Percentiles rank a stretch among this genome's conserved stretches.
Evolutionary conservation across 352 stramenopile genomes (phyloP).

Genomic region (Pythium diclinum): DNA sequence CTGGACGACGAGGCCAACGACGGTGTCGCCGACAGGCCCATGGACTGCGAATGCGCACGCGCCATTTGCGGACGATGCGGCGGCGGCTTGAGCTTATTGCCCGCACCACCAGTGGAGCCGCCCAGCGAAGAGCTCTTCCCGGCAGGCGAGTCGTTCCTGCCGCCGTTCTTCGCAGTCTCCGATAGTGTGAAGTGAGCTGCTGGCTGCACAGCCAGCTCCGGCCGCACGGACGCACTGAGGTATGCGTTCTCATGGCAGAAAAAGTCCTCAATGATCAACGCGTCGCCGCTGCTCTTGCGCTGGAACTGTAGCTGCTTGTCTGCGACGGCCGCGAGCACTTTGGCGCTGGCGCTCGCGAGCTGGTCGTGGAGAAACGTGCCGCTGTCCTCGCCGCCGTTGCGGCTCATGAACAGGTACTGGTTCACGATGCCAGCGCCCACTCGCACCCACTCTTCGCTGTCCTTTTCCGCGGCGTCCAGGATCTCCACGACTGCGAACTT

Average conservation of each 20-base stretch:
- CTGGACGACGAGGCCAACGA: constrained; percentile 13
- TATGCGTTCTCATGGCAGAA: constrained; percentile 70
- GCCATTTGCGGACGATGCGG: neutral
- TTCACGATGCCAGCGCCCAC: constrained; percentile 59
- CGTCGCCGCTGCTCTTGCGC: constrained; percentile 18
- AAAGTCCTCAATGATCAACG: constrained; percentile 41
- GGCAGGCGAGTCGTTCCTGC: constrained; percentile 7
- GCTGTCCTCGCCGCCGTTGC: constrained; percentile 28
- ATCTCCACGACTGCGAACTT: constrained; percentile 50
- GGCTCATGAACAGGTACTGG: constrained; percentile 59
- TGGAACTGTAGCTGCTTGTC: constrained; percentile 15
- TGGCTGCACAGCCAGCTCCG: constrained; percentile 37
- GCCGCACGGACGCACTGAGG: constrained; percentile 53
- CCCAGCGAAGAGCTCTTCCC: constrained; percentile 1
- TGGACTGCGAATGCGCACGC: neutral
- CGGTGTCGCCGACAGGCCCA: constrained; percentile 13
- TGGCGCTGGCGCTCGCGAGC: constrained; percentile 38
- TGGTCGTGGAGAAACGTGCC: constrained; percentile 71
- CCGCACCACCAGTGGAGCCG: neutral
- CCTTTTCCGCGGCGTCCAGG: constrained; percentile 49
- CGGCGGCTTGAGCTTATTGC: neutral
- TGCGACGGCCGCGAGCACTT: constrained; percentile 44
- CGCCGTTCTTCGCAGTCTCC: constrained; percentile 29
- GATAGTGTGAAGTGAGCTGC: constrained; percentile 62
- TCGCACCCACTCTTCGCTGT: constrained; percentile 72